These are phyloP conservation scores for Globisporangium recalcitrans DNA, from an alignment of 352 stramenopile species.

Conservation along the genomic window DNA sequence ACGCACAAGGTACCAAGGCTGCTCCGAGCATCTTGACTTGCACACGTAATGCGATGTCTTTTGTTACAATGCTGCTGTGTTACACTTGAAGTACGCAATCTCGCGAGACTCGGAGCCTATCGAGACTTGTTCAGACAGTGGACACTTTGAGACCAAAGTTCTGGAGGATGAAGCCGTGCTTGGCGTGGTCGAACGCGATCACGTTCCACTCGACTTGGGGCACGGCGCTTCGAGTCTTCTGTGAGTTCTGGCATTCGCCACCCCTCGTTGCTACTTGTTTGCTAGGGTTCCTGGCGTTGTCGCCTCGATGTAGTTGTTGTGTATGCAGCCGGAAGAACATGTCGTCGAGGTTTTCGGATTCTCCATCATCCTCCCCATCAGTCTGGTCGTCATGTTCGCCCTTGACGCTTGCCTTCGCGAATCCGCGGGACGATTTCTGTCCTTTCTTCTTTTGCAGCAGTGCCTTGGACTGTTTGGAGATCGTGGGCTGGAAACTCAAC, in stretches of 20 bases:
- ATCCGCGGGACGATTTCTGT: neutral
- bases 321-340: slow-evolving; percentile 31
- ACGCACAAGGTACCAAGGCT: neutral
- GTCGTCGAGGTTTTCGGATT: slow-evolving; percentile 8
- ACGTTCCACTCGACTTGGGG: slow-evolving; percentile 28
- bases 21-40: neutral
- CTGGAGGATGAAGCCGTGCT: slow-evolving; percentile 40
- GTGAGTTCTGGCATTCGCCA: too few species aligned
- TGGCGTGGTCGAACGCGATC: slow-evolving; percentile 26
- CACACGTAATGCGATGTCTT: neutral
- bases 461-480: slow-evolving; percentile 37
- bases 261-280: neutral
- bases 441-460: slow-evolving; percentile 25
- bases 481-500: slow-evolving; percentile 34
- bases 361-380: neutral
- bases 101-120: neutral
- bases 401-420: neutral
- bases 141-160: slow-evolving; percentile 32
- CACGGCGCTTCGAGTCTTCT: neutral
- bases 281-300: neutral
- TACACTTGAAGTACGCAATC: neutral
- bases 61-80: neutral
- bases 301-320: slow-evolving; percentile 8
- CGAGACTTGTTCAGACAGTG: neutral
- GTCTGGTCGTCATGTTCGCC: neutral